phyloP scores from a whole-genome alignment of 1,284 basidiomycete genomes.

The Meira nashicola region DNA sequence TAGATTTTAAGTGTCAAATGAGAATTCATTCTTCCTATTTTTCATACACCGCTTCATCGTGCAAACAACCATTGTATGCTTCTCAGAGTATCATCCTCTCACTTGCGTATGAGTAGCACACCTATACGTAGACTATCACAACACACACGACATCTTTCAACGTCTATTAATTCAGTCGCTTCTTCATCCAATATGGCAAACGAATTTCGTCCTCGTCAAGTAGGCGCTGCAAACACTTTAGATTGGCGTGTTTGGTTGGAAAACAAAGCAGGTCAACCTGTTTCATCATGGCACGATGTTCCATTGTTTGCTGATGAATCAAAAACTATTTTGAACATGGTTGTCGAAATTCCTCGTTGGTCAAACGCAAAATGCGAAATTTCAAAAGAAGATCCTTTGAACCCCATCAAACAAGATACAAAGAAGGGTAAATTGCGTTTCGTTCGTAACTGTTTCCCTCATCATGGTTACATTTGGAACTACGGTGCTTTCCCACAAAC shows the following conservation, averaged over 20 bases:
- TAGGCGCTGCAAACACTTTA: slow-evolving; percentile 89
- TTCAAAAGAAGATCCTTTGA: slow-evolving; percentile 93
- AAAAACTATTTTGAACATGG: slow-evolving; percentile 62
- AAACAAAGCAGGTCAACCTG: slow-evolving; percentile 44
- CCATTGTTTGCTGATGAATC: slow-evolving; percentile 51
- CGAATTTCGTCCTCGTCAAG: slow-evolving; percentile 67
- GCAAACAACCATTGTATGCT: no score
- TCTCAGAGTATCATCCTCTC: background rate
- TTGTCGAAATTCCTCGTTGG: slow-evolving; percentile 88
- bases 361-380: slow-evolving; percentile 98
- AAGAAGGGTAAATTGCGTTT: slow-evolving; percentile 93
- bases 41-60: no score
- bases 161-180: slow-evolving; percentile 6
- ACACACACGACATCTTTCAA: slow-evolving; percentile 37
- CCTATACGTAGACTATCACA: slow-evolving; percentile 38
- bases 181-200: slow-evolving; percentile 18
- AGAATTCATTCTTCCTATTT: no score
- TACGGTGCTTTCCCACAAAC: slow-evolving; percentile 85
- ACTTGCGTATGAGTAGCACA: slow-evolving; percentile 12
- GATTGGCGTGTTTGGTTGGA: slow-evolving; percentile 94
- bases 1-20: no score
- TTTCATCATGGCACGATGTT: slow-evolving; percentile 52
- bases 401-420: slow-evolving; percentile 98
- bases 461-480: slow-evolving; percentile 73
- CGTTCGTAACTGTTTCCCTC: slow-evolving; percentile 99